Evolutionary conservation across 2,329 filamentous ascomycete species (phyloP).

Genomic region (Ramichloridium luteum): DNA sequence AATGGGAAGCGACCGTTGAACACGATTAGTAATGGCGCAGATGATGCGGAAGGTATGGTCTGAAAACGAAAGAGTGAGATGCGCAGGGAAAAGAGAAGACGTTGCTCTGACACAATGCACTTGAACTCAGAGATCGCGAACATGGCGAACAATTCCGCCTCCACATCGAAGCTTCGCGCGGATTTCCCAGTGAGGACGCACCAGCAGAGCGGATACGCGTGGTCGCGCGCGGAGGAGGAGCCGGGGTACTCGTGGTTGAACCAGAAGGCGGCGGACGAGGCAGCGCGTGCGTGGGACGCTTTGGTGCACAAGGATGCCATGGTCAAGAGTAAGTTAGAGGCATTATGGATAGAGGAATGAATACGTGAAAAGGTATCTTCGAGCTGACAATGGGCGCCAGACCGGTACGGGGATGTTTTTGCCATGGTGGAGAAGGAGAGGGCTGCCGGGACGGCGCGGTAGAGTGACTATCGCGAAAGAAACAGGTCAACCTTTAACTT

Average conservation of each 20-base stretch:
- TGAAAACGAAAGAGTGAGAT: no score
- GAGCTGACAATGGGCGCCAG: no score
- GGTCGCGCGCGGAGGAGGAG: conserved; percentile 27
- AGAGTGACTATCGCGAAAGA: no score
- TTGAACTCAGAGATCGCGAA: conserved; percentile 11
- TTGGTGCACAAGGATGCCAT: conserved; percentile 38
- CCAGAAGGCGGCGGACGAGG: conserved; percentile 46
- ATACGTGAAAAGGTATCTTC: no score
- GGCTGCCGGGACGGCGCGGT: no score
- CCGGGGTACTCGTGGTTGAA: conserved; percentile 43
- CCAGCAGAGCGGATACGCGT: conserved; percentile 22
- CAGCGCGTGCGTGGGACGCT: conserved; percentile 36
- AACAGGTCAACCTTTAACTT: no score
- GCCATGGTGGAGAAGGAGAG: conserved; percentile 24
- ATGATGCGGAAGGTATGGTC: conserved; percentile 19
- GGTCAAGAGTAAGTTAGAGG: conserved; percentile 21
- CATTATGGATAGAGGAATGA: no score
- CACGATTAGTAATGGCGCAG: conserved; percentile 22
- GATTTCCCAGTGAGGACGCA: conserved; percentile 19
- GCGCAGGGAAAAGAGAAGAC: no score
- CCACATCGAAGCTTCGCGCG: neutral
- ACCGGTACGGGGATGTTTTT: conserved; percentile 25
- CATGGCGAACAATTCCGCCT: conserved; percentile 13
- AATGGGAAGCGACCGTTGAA: conserved; percentile 28
- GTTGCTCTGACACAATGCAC: conserved; percentile 4